These are phyloP conservation scores for Fusarium fracticaudum DNA, from an alignment of 2,329 filamentous ascomycete species.

Conservation along the genomic window DNA sequence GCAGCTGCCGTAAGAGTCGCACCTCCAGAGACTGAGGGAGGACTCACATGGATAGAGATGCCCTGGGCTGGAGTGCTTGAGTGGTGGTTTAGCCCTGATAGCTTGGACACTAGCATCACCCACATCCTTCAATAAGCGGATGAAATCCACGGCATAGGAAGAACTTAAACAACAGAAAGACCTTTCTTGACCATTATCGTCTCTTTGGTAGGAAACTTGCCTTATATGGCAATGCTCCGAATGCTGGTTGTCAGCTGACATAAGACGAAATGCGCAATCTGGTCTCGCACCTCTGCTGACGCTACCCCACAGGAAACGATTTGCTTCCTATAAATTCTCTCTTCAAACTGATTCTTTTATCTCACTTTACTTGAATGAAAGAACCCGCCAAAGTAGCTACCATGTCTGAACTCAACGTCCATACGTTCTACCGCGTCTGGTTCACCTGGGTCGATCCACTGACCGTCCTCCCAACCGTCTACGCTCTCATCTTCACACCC, in stretches of 20 bases:
- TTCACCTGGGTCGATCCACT: constrained; percentile 37
- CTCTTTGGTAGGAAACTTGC: not conserved
- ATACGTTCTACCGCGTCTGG: constrained; percentile 36
- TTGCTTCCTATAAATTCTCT: not conserved
- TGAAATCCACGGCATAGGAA: not conserved
- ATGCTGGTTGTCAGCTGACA: not conserved
- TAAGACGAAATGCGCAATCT: not conserved
- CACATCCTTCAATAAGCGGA: not conserved
- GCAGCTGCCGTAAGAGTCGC: not conserved
- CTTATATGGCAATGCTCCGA: not conserved
- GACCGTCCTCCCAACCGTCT: constrained; percentile 21
- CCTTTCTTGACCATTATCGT: accelerated
- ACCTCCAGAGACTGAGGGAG: not conserved
- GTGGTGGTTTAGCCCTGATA: constrained; percentile 20
- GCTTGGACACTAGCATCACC: not conserved
- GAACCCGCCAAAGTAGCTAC: not conserved
- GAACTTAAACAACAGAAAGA: not conserved
- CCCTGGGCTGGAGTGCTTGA: constrained; percentile 8
- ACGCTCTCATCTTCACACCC: constrained; percentile 18
- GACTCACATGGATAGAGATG: not conserved
- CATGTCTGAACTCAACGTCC: constrained; percentile 11
- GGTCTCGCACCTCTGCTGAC: not conserved
- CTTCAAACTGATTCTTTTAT: not conserved
- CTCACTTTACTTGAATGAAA: not conserved
- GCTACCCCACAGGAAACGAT: not conserved